Percentiles rank a stretch among this genome's conserved stretches.
Conservation (phyloP, 2,329 filamentous ascomycete genomes). For the Phialocephala subalpina region DNA sequence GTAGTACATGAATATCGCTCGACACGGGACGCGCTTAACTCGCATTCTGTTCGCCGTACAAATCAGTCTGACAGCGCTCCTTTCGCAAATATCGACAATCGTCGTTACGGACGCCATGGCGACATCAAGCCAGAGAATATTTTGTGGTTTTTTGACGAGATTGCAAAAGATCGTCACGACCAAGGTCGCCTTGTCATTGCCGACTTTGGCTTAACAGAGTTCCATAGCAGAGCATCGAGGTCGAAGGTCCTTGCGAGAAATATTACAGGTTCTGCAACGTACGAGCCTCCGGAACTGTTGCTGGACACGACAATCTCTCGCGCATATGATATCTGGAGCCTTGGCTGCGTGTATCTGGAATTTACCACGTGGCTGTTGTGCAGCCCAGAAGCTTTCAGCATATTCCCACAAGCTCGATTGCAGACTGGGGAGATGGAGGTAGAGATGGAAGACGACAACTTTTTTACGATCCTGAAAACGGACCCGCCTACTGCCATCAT, state of each 20-base stretch:
- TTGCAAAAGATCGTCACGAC: not conserved
- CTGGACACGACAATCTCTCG: conserved; percentile 20
- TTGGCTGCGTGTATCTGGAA: conserved; percentile 43
- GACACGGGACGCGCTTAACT: not conserved
- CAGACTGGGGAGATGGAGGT: not conserved
- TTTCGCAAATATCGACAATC: conserved; percentile 17
- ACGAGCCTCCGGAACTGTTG: conserved; percentile 48
- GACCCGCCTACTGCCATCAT: not conserved
- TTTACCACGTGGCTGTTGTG: conserved; percentile 41
- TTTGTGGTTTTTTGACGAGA: conserved; percentile 38
- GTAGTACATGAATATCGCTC: conserved; percentile 34
- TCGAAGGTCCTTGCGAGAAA: conserved; percentile 36
- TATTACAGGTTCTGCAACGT: conserved; percentile 39
- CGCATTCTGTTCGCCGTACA: not conserved
- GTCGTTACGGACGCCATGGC: conserved; percentile 46
- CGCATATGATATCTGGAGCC: conserved; percentile 41
- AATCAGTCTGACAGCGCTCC: not conserved
- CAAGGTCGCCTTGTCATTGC: conserved; percentile 40
- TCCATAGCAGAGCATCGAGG: conserved; percentile 42
- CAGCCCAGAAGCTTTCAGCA: conserved; percentile 20
- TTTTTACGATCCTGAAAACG: conserved; percentile 15
- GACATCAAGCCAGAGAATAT: conserved; percentile 51
- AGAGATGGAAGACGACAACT: conserved; percentile 15
- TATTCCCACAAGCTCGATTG: not conserved
- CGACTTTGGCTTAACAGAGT: conserved; percentile 46